Conservation (phyloP, 1,284 basidiomycete species). For the Gymnopus androsaceus region DNA sequence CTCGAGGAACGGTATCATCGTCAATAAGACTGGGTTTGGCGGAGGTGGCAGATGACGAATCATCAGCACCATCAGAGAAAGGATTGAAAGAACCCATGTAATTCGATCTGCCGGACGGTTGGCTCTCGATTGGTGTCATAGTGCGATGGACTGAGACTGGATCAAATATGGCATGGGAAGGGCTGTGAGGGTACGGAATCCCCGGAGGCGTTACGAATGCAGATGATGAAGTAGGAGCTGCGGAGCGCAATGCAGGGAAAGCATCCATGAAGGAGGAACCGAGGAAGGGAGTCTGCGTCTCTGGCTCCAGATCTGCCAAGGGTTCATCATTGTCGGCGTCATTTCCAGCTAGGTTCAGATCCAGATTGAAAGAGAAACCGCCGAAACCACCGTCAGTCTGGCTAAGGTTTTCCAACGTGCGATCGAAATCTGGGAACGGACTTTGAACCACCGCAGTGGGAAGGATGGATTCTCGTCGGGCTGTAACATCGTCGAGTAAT, state of each 20-base stretch:
- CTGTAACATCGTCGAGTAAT: slow-evolving; percentile 81
- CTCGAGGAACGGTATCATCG: slow-evolving; percentile 64
- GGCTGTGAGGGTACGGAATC: slow-evolving; percentile 47
- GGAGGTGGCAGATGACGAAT: slow-evolving; percentile 32
- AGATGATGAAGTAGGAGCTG: slow-evolving; percentile 30
- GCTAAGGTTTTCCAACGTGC: slow-evolving; percentile 70
- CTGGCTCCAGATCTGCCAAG: slow-evolving; percentile 56
- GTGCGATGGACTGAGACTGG: slow-evolving; percentile 41
- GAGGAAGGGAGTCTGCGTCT: slow-evolving; percentile 52
- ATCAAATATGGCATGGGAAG: slow-evolving; percentile 56
- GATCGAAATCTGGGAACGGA: slow-evolving; percentile 90
- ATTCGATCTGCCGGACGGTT: slow-evolving; percentile 46
- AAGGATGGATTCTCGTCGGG: slow-evolving; percentile 63
- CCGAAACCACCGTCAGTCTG: slow-evolving; percentile 51
- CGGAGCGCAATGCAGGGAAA: slow-evolving; percentile 59
- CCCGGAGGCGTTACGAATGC: slow-evolving; percentile 51
- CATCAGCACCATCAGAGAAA: slow-evolving; percentile 62
- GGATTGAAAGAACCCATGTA: slow-evolving; percentile 81
- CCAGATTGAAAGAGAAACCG: slow-evolving; percentile 81
- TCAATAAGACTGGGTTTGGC: slow-evolving; percentile 42
- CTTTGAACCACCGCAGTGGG: slow-evolving; percentile 51
- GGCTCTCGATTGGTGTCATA: slow-evolving; percentile 45
- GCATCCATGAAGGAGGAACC: slow-evolving; percentile 63
- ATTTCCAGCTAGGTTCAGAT: slow-evolving; percentile 67
- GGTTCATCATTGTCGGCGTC: slow-evolving; percentile 42